Evolutionary conservation across 1,139 yeast genomes (phyloP).

Genomic region (Pneumocystis jirovecii): DNA sequence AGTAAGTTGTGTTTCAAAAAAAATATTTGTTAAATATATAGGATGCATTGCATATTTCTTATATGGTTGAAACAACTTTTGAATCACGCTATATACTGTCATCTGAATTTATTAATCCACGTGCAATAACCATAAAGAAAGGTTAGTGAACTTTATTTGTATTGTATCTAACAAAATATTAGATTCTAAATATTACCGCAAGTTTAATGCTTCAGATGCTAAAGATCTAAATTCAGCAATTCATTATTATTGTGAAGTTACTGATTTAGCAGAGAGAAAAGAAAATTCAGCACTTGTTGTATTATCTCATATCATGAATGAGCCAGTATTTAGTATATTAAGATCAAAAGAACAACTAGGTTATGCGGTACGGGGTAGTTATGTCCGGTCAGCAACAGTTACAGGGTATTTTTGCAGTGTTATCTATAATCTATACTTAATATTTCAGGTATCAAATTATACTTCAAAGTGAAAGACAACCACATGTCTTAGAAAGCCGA

Average conservation of each 20-base stretch:
- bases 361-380: conserved; percentile 73
- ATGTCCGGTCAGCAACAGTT: conserved; percentile 53
- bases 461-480: conserved; percentile 70
- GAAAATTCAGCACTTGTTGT: conserved; percentile 43
- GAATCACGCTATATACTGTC: neutral
- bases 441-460: conserved; percentile 28
- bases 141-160: neutral
- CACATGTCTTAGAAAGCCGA: conserved; percentile 64
- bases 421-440: neutral
- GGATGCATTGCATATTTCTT: neutral
- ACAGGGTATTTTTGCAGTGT: conserved; percentile 45
- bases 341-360: conserved; percentile 90
- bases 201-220: conserved; percentile 42
- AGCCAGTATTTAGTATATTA: conserved; percentile 77
- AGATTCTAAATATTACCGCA: conserved; percentile 17
- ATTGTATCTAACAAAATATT: neutral
- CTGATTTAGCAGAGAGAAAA: conserved; percentile 29
- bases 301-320: conserved; percentile 56
- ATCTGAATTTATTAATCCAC: neutral
- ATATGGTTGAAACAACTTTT: neutral
- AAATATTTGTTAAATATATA: neutral
- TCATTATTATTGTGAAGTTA: conserved; percentile 61
- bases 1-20: neutral
- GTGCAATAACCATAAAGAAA: neutral
- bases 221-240: conserved; percentile 59